Evolutionary conservation across 2,329 filamentous ascomycete species (phyloP).

Genomic region (Fusarium sp.): DNA sequence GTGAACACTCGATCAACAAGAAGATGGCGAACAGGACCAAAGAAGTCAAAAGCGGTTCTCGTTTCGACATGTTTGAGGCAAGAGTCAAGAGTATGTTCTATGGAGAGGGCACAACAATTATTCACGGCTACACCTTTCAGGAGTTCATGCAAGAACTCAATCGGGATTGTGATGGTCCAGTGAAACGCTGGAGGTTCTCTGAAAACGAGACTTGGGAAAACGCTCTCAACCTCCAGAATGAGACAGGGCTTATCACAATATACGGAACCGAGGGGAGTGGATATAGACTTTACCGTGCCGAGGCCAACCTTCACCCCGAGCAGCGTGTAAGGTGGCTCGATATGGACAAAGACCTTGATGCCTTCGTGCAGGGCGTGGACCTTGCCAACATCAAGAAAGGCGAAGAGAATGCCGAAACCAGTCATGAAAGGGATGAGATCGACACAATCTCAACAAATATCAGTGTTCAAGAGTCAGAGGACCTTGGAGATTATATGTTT

Average conservation of each 20-base stretch:
- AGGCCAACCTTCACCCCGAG: conserved; percentile 35
- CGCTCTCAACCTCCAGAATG: not conserved
- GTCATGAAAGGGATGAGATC: conserved; percentile 2
- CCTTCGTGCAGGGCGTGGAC: not conserved
- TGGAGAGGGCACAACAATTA: conserved; percentile 22
- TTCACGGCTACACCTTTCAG: conserved; percentile 25
- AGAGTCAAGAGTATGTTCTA: conserved; percentile 42
- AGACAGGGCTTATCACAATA: not conserved
- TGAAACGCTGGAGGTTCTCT: conserved; percentile 42
- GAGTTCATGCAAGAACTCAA: conserved; percentile 45
- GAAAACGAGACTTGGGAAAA: conserved; percentile 28
- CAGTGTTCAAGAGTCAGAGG: conserved; percentile 12
- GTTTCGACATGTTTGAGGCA: conserved; percentile 33
- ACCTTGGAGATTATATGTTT: conserved; percentile 20
- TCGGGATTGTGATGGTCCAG: conserved; percentile 24
- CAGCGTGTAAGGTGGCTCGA: conserved; percentile 34
- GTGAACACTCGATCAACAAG: conserved; percentile 22
- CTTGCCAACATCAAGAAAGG: not conserved
- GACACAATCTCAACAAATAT: conserved; percentile 31
- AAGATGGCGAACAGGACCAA: conserved; percentile 1
- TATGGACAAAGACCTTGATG: conserved; percentile 2
- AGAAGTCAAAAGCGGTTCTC: not conserved
- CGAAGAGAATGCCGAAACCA: not conserved
- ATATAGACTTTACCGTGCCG: not conserved
- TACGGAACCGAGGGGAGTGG: not conserved